phyloP scores from a whole-genome alignment of 352 stramenopile species.

The Globisporangium solare region DNA sequence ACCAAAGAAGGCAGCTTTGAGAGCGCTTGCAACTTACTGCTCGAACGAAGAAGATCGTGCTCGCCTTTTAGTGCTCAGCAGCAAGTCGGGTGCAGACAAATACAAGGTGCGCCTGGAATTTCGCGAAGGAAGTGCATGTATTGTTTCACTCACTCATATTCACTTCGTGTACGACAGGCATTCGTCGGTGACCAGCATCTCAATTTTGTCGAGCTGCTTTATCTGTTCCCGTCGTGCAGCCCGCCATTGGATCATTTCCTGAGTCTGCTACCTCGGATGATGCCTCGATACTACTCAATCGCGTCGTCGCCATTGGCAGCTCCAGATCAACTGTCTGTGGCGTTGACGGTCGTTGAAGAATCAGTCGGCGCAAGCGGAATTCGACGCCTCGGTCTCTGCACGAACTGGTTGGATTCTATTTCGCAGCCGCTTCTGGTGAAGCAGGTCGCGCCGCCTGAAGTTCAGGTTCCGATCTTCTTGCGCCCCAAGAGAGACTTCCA shows the following conservation, averaged over 20 bases:
- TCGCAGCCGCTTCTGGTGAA: constrained; percentile 31
- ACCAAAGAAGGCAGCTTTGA: constrained; percentile 74
- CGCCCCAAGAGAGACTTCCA: constrained; percentile 89
- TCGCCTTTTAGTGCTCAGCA: constrained; percentile 61
- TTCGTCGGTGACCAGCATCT: constrained; percentile 88
- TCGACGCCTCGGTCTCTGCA: constrained; percentile 50
- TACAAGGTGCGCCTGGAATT: constrained; percentile 45
- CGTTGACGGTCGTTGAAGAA: constrained; percentile 92
- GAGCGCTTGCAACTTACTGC: constrained; percentile 64
- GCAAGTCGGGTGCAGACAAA: constrained; percentile 57
- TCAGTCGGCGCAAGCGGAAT: constrained; percentile 32
- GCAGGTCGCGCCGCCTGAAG: background rate
- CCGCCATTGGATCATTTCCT: constrained; percentile 86
- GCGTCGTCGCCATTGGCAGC: constrained; percentile 89
- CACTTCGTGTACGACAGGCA: constrained; percentile 25
- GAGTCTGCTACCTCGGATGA: constrained; percentile 81
- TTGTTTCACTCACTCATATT: background rate
- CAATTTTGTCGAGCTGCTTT: constrained; percentile 88
- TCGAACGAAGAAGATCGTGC: constrained; percentile 52
- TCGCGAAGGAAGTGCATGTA: background rate
- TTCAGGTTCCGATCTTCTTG: constrained; percentile 86
- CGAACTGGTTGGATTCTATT: constrained; percentile 58
- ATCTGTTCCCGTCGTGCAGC: constrained; percentile 90
- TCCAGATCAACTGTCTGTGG: constrained; percentile 62
- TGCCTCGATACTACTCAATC: constrained; percentile 95